Base-by-base conservation (phyloP, 768 basidiomycete species). In the Boletus reticuloceps region DNA sequence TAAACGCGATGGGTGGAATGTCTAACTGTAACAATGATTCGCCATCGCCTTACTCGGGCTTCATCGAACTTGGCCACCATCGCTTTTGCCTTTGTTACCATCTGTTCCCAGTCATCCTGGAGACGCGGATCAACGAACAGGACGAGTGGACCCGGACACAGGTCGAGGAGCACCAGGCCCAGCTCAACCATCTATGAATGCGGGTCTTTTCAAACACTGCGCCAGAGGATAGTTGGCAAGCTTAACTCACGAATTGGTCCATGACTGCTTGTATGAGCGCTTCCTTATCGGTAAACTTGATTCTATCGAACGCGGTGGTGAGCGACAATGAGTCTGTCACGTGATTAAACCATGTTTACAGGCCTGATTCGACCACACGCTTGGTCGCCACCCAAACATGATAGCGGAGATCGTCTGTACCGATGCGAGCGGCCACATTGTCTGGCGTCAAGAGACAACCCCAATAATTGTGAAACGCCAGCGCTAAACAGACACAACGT, bases 81-180 rank as follows among this genome's bases (percentile, higher is more conserved):
- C 10, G 74, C 69, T 14, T 64, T 63, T 9, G 82, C 82, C 57
- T 75, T 73, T 20, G 65, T 51, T 6, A 79, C 71, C 67, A 87
- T 78, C 27, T 60, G 69, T 4, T 42, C 41, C 1, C 67, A 47
- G 58, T 81, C 64, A 10, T 65, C 61, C 50, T 77, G 69, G n/a
- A 70, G 61, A 38, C 79, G 72, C 8, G 82, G 77, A 64, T 84
- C 82, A 45, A 86, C 65, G 48, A 79, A 79, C 17, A 79, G 74
- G 38, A 81, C 65, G 50, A 84, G 78, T 2, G 77, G 77, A 0
- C 82, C 83, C 5, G 71, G 61, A 42, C 72, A 73, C n/a, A 74
- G 69, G 53, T 79, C 76, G 46, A 77, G 61, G 49, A 83, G 64
- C 4, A 73, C 74, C 6, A 65, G 62, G 20, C 79, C 80, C 25